Evolutionary conservation across 257 asterid species (phyloP), one percentile per base, ranked within the genome.

Genomic region (Craterostigma plantagineum): DNA sequence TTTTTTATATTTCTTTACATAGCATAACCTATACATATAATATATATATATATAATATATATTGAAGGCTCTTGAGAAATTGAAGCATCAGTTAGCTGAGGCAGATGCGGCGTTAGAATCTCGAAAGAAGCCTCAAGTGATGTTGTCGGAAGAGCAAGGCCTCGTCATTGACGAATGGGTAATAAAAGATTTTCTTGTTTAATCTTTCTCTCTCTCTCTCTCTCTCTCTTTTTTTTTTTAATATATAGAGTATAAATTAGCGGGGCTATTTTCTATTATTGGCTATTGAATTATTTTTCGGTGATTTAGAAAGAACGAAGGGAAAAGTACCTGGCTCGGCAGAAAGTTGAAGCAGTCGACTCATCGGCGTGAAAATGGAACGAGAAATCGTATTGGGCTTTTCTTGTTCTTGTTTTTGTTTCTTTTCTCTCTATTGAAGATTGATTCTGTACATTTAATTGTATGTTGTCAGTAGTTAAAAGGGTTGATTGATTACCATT

Each of bases 81-180:
- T 78, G 46, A 72, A 72, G 44, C 82, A 72, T 17, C 92, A 82
- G 60, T 54, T 82, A 59, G 82, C 80, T n/a, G 92, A 78, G 50
- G 92, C 92, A 8, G 94, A 82, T 49, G 69, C 82, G 63, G 94
- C 76, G 8, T 1, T 68, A 41, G 92, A 75, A 57, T 55, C 70
- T 38, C 85, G 77, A 44, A 75, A 72, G 60, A 82, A 82, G 66
- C 76, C 82, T 57, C 69, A 77, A 49, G 66, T 60, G 38, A 81
- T 75, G 11, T 41, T 77, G 11, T 76, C n/a, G n/a, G n/a, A n/a
- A n/a, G 94, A 78, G n/a, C n/a, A n/a, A 60, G 94, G 92, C 16
- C 81, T 78, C 34, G 85, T 78, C 11, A 78, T 78, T 34, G 92
- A 77, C 61, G 92, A 81, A 74, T 81, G 94, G 93, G 93, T 80